Evolutionary conservation across 2,329 filamentous ascomycete genomes (phyloP), one percentile per base, ranked within the genome.

Genomic region (Talaromyces piceae): DNA sequence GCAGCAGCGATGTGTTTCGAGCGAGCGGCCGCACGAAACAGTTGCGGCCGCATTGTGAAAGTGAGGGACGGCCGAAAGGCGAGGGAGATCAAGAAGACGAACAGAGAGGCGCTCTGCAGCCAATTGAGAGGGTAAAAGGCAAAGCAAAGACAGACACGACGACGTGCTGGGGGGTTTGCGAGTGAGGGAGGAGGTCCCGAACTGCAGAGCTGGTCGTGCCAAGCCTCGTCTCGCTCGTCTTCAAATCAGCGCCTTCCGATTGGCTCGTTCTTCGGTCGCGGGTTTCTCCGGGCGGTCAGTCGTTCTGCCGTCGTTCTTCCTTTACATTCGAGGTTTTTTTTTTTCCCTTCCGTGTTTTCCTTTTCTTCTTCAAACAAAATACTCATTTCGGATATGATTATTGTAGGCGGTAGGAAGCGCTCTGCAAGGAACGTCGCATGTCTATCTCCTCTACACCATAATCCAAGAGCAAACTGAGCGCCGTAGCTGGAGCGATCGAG

Each of bases 401-500:
- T 84, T 84, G 81, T 84, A 79, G 80, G 80, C 76, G 69, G 67
- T 68, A 68, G 72, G 73, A 68, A 59, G 52, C 63, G 54, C 49
- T 57, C 61, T 56, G 49, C 27, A 45, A 51, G 33, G 33, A 33
- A 43, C 54, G 49, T 45, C 59, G 64, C 58, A 75, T 78, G 73
- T 72, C 67, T 72, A 66, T 71, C 66, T 78, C 78, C 80, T 81
- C 81, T 84, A 74, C 75, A 78, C 77, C 72, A 75, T 80, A 74
- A 63, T 73, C 77, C 79, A 64, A 84, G 79, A 83, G 66, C 70
- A 78, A 71, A 68, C 60, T 65, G 66, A 66, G 79, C 78, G 70
- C 75, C 78, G 78, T 47, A 83, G 80, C 80, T 84, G 81, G 81
- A 83, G 78, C 78, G 71, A 70, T 76, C 71, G 76, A 82, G 74